Evolutionary conservation across 768 basidiomycete species (phyloP).

Genomic region (Lentinula boryana): DNA sequence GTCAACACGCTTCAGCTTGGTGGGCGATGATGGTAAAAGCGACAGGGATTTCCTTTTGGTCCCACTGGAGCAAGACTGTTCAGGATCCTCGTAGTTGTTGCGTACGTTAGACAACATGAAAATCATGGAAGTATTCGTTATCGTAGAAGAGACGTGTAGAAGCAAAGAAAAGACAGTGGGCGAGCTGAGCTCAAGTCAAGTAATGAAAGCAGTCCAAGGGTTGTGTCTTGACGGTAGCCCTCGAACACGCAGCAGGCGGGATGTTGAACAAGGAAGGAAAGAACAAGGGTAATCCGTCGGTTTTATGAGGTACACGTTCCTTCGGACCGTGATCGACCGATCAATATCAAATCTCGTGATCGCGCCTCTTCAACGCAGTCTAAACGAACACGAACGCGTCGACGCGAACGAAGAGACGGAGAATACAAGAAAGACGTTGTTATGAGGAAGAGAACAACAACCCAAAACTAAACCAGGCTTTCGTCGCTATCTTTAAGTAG

Average conservation of each 20-base stretch:
- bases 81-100: neutral
- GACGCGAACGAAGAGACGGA: neutral
- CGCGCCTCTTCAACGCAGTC: neutral
- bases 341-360: neutral
- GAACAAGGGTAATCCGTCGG: neutral
- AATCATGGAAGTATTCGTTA: neutral
- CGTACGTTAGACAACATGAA: constrained; percentile 3
- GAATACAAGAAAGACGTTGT: neutral
- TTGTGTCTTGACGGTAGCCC: neutral
- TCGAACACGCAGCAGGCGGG: neutral
- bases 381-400: neutral
- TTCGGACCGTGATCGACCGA: neutral
- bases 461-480: neutral
- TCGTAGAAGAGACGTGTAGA: neutral
- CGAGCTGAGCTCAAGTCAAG: neutral
- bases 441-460: neutral
- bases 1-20: constrained; percentile 2
- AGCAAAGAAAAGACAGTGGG: neutral
- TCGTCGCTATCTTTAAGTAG: neutral
- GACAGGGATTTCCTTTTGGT: constrained; percentile 3
- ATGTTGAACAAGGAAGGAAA: constrained; percentile 1
- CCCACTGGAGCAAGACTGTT: neutral
- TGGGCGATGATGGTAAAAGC: neutral
- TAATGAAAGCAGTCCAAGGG: neutral
- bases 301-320: neutral